Evolutionary conservation across 768 basidiomycete species (phyloP).

Genomic region (Jaapia argillacea): DNA sequence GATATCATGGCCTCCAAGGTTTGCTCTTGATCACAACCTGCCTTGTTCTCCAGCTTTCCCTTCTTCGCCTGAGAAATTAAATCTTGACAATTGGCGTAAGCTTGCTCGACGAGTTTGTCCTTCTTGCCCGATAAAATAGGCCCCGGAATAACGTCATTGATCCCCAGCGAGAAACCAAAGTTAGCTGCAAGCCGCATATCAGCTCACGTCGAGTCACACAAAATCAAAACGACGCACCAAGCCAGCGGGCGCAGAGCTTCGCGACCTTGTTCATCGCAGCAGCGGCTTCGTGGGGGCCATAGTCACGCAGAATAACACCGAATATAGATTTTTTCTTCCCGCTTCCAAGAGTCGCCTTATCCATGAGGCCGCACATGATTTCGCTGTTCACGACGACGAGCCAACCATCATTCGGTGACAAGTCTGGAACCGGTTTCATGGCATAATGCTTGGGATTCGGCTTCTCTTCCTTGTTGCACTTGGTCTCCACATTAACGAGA

Average conservation of each 20-base stretch:
- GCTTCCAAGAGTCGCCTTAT: constrained; percentile 94
- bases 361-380: constrained; percentile 99
- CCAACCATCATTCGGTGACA: constrained; percentile 97
- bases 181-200: constrained; percentile 54
- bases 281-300: constrained; percentile 90
- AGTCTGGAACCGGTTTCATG: constrained; percentile 62
- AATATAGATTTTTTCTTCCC: constrained; percentile 99
- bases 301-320: constrained; percentile 94
- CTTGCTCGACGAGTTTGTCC: constrained; percentile 75
- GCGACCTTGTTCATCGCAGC: constrained; percentile 93
- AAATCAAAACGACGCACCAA: constrained; percentile 43
- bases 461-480: constrained; percentile 86
- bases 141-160: constrained; percentile 97
- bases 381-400: constrained; percentile 95
- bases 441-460: constrained; percentile 56
- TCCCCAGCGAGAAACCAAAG: constrained; percentile 94
- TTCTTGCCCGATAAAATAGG: constrained; percentile 73
- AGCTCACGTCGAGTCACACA: neutral
- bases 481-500: constrained; percentile 90
- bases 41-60: constrained; percentile 89
- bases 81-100: constrained; percentile 80
- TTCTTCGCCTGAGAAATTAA: constrained; percentile 86
- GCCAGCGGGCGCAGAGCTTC: constrained; percentile 89
- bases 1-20: constrained; percentile 97
- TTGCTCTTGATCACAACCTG: constrained; percentile 96